phyloP scores from a whole-genome alignment of 2,329 filamentous ascomycete genomes.

The Colletotrichum sp. region DNA sequence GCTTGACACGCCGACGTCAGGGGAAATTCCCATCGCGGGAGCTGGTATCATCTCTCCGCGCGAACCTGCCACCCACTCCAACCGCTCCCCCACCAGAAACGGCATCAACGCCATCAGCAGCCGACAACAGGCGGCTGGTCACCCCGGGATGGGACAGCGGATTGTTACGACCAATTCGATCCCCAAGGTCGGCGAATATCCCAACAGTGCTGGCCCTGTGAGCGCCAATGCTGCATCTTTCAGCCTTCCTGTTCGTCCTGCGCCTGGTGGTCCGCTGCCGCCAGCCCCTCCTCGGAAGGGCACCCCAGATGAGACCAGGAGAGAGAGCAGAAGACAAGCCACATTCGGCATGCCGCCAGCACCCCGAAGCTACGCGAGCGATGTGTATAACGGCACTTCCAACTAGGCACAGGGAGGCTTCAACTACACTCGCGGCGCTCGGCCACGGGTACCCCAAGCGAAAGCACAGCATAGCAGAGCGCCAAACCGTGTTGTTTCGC shows the following conservation, averaged over 20 bases:
- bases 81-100: constrained; percentile 58
- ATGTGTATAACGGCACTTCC: constrained; percentile 23
- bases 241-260: constrained; percentile 68
- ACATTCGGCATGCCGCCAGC: constrained; percentile 55
- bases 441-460: background rate
- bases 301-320: constrained; percentile 57
- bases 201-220: constrained; percentile 41
- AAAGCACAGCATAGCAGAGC: background rate
- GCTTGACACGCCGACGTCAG: constrained; percentile 69
- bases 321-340: constrained; percentile 58
- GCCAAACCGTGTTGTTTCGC: background rate
- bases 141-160: constrained; percentile 60
- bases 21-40: constrained; percentile 72
- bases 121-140: constrained; percentile 34
- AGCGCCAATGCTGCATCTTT: constrained; percentile 58
- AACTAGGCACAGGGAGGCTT: constrained; percentile 16
- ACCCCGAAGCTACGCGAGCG: constrained; percentile 30
- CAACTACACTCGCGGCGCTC: background rate
- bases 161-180: constrained; percentile 57
- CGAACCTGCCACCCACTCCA: constrained; percentile 50
- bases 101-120: constrained; percentile 52
- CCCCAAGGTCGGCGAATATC: constrained; percentile 48
- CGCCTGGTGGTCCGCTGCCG: constrained; percentile 63
- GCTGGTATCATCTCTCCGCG: constrained; percentile 59
- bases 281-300: constrained; percentile 65